Base-by-base conservation (phyloP, 2,329 filamentous ascomycete species). In the Pseudogymnoascus sp. region DNA sequence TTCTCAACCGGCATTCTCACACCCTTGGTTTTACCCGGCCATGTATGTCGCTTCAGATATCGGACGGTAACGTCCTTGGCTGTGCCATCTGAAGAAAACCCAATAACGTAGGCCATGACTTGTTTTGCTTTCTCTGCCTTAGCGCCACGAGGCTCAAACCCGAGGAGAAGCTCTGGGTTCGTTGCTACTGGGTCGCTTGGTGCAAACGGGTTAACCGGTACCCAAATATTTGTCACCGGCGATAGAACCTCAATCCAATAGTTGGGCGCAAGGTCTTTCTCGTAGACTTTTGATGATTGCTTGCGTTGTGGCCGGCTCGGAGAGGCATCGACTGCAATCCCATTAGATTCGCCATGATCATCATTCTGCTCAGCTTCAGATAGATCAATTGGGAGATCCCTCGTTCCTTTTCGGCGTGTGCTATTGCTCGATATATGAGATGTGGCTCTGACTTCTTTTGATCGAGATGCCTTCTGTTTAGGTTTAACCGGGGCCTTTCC, bases 231-330 rank as follows among this genome's bases (percentile, higher is more conserved):
- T 0, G 90, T 93, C 3, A 91, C 81, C 1, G 91, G 89, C 0
- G 93, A 97, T 1, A 95, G 79, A 2, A 90, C 89, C 74, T 99
- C 95, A 0, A 89, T 89, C 95, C 95, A 99, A 74, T 97, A 97
- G 60, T 90, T 89, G 1, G 95, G 93, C 2, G 87, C 84, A 28
- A 97, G 80, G 68, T 96, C 92, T 18, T 82, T 80, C 69, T 96
- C 91, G 69, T 88, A 90, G 62, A 81, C 79, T 64, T 79, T 81
- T 11, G 69, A 70, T n/a, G 68, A 63, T 16, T 60, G 53, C 16
- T 31, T 36, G 14, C 62, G 53, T 40, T 59, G 62, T 53, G 60
- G 69, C n/a, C 50, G 50, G 5, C 56, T 66, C 37, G 71, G 70
- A 12, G 71, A 72, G 7, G 88, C 67, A 63, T 89, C 84, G 6